These are phyloP conservation scores for Chernovozyma aurita DNA, from an alignment of 1,139 yeast genomes.

Conservation along the genomic window DNA sequence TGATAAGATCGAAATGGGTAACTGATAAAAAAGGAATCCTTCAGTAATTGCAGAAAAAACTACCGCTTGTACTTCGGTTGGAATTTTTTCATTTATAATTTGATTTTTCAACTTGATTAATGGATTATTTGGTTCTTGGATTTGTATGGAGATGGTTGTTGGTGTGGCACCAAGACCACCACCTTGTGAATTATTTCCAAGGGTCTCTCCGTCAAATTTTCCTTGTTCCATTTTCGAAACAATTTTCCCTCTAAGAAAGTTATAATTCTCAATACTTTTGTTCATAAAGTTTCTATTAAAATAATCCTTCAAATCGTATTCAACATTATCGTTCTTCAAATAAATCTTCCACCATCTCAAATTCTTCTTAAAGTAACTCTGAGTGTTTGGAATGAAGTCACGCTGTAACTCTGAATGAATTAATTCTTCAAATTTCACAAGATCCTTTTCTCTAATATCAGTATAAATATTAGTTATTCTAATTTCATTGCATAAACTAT, in stretches of 20 bases:
- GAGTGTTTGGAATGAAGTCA: conserved; percentile 29
- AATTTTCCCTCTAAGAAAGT: conserved; percentile 35
- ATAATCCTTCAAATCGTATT: conserved; percentile 40
- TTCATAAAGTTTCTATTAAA: conserved; percentile 34
- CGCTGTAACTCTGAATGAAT: conserved; percentile 39
- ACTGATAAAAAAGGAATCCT: conserved; percentile 35
- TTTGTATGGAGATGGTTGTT: conserved; percentile 2
- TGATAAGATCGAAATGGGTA: conserved; percentile 34
- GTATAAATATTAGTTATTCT: conserved; percentile 10
- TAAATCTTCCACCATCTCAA: conserved; percentile 45
- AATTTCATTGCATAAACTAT: conserved; percentile 6
- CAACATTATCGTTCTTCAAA: conserved; percentile 42
- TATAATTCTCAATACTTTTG: conserved; percentile 36
- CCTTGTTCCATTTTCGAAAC: conserved; percentile 24
- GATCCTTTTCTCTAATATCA: conserved; percentile 16
- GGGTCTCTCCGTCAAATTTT: conserved; percentile 12
- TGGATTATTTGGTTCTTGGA: conserved; percentile 23
- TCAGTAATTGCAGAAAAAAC: conserved; percentile 27
- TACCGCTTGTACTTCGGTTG: conserved; percentile 35
- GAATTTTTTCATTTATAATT: conserved; percentile 23
- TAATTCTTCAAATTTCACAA: conserved; percentile 26
- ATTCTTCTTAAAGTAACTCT: conserved; percentile 24
- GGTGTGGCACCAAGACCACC: too few relatives aligned
- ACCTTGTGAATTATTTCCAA: neutral
- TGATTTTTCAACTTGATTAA: conserved; percentile 26